Evolutionary conservation across 352 stramenopile genomes (phyloP).

Genomic region (Pythium brachiatum): DNA sequence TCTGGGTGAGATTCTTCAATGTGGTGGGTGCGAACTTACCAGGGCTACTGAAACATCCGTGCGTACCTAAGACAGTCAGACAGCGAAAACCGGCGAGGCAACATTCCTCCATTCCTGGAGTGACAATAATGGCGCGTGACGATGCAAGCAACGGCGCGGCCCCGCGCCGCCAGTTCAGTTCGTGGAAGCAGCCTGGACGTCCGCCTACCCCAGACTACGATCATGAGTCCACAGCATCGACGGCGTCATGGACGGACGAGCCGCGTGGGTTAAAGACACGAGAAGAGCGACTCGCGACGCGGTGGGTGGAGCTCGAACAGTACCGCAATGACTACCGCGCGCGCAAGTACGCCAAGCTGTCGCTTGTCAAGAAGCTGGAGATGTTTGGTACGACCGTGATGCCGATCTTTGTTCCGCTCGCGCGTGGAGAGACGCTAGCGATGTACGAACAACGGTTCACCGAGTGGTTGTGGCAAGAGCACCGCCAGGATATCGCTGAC

Average conservation of each 20-base stretch:
- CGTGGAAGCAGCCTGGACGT: slow-evolving; percentile 1
- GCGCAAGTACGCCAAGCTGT: slow-evolving; percentile 3
- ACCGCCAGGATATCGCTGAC: slow-evolving; percentile 4
- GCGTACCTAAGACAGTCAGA: background rate
- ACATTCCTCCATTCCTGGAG: too few species aligned
- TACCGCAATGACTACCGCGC: slow-evolving; percentile 11
- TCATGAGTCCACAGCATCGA: background rate
- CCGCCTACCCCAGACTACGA: background rate
- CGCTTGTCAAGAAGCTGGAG: background rate
- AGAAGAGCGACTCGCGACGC: background rate
- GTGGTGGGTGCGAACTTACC: background rate
- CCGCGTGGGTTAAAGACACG: background rate
- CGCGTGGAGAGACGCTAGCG: slow-evolving; percentile 8
- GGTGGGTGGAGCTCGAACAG: slow-evolving; percentile 3
- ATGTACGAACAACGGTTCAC: slow-evolving; percentile 23
- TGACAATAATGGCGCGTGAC: background rate
- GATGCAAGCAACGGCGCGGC: background rate
- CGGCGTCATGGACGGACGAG: background rate
- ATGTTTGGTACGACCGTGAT: slow-evolving; percentile 11
- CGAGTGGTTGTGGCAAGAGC: slow-evolving; percentile 13
- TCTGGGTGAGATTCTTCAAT: background rate
- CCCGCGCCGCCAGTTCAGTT: background rate
- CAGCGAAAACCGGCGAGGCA: background rate
- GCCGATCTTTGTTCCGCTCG: slow-evolving; percentile 26
- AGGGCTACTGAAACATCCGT: background rate